A percentile compares a stretch with the other conserved stretches of the same genome.
phyloP scores from a whole-genome alignment of 257 asterid species.

The Solanum piurae region DNA sequence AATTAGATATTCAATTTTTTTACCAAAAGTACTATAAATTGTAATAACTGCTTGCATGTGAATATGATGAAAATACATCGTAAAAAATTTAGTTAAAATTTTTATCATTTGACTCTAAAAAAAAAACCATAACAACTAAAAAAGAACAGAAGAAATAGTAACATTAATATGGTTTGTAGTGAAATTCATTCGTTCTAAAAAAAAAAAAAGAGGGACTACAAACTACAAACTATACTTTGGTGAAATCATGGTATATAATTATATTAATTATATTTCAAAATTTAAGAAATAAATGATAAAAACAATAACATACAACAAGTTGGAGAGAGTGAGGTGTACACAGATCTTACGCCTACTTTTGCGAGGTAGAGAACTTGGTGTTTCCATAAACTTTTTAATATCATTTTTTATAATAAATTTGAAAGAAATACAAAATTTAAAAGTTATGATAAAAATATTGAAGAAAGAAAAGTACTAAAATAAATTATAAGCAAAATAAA shows the following conservation, averaged over 20 bases:
- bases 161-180: neutral
- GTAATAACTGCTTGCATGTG: too few species aligned
- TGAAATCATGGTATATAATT: neutral
- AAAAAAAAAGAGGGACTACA: neutral
- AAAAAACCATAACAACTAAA: rapidly evolving
- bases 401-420: too few species aligned
- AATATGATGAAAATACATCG: too few species aligned
- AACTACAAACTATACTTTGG: neutral
- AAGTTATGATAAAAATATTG: neutral
- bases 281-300: neutral
- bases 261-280: neutral
- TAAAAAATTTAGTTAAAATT: too few species aligned
- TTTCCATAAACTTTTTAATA: too few species aligned
- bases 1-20: too few species aligned
- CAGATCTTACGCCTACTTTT: neutral
- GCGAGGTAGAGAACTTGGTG: too few species aligned
- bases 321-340: neutral
- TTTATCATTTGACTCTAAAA: too few species aligned
- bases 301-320: neutral
- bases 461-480: too few species aligned
- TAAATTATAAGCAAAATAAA: too few species aligned
- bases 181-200: neutral
- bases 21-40: too few species aligned
- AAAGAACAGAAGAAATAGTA: rapidly evolving
- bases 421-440: neutral